Base-by-base conservation (phyloP, 441 rosid genomes). In the Geranium incanum region DNA sequence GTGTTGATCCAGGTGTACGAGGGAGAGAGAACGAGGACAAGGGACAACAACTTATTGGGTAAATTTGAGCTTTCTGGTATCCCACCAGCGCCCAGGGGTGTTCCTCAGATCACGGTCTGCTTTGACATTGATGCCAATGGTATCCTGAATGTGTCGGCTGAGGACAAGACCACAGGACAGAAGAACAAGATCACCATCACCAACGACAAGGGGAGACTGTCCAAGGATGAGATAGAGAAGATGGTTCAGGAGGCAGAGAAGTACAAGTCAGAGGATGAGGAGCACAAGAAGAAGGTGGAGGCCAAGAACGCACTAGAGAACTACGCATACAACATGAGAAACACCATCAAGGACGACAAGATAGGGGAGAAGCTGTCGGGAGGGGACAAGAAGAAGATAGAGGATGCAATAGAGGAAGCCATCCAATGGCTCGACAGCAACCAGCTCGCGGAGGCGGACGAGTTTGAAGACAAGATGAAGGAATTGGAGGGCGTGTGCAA, bases 121-220 rank as follows among this genome's bases (percentile, higher is more conserved):
- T 28, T 28, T 28, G 33, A 28, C 33, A 28, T 28, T 2, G 33
- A 28, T 28, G 33, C 33, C 33, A 28, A 28, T 28, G 33, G 33
- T 28, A 85, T 85, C 57, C 5, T 86, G 69, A 86, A 86, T 57
- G 88, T 84, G 7, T 84, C 88, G 0, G 90, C 90, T 0, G 90
- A 86, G 67, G 90, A 86, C 77, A 86, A 86, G 79, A 84, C 88
- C 4, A 86, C 90, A 0, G 90, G 90, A 0, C 88, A 86, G 78
- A 84, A 84, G 86, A 84, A 84, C 77, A 86, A 86, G 79, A 86
- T 86, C 67, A 86, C 90, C 0, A 86, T 86, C 72, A 86, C 90
- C 0, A 86, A 86, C 4, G 90, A 86, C 78, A 86, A 86, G 76
- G 90, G 90, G 9, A 82, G 89, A 70, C 45, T 84, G 39, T 84